Percentiles rank a stretch among this genome's conserved stretches.
Evolutionary conservation across 1,284 basidiomycete genomes (phyloP).

Genomic region (Malassezia nana): DNA sequence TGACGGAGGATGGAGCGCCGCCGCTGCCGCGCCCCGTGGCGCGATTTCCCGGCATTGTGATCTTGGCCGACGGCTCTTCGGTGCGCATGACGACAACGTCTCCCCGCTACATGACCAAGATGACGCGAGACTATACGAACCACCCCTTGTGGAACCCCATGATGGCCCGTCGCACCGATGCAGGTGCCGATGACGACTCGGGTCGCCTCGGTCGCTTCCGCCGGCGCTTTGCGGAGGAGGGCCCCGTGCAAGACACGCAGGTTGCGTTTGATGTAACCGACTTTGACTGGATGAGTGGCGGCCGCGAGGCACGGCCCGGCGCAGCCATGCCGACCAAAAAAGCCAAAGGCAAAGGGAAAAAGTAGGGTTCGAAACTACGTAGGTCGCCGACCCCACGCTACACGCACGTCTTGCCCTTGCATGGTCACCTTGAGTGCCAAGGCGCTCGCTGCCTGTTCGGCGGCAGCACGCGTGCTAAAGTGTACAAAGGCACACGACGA

Average conservation of each 20-base stretch:
- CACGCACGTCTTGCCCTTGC: conserved; percentile 62
- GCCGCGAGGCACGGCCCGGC: conserved; percentile 37
- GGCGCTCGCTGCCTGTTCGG: conserved; percentile 74
- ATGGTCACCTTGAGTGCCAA: conserved; percentile 80
- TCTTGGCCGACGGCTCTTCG: conserved; percentile 45
- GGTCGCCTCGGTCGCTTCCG: conserved; percentile 43
- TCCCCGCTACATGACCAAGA: conserved; percentile 27
- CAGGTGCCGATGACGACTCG: conserved; percentile 36
- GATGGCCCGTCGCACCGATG: conserved; percentile 28
- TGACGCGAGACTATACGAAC: conserved; percentile 43
- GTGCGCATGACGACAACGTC: conserved; percentile 42
- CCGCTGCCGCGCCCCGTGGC: conserved; percentile 39
- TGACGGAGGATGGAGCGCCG: neutral
- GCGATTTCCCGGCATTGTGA: conserved; percentile 31
- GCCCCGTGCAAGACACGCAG: conserved; percentile 15
- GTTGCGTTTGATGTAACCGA: conserved; percentile 38
- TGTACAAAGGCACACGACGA: conserved; percentile 84
- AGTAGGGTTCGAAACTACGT: conserved; percentile 14
- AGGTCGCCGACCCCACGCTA: conserved; percentile 66
- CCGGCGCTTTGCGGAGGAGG: conserved; percentile 33
- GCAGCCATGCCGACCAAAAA: conserved; percentile 29
- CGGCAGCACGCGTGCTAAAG: conserved; percentile 67
- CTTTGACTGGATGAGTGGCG: conserved; percentile 47
- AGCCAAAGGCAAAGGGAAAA: conserved; percentile 40
- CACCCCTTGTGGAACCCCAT: conserved; percentile 46